A percentile compares a stretch with the other conserved stretches of the same genome.
These are phyloP conservation scores for Cenococcum geophilum DNA, from an alignment of 495 filamentous ascomycete genomes.

Conservation along the genomic window DNA sequence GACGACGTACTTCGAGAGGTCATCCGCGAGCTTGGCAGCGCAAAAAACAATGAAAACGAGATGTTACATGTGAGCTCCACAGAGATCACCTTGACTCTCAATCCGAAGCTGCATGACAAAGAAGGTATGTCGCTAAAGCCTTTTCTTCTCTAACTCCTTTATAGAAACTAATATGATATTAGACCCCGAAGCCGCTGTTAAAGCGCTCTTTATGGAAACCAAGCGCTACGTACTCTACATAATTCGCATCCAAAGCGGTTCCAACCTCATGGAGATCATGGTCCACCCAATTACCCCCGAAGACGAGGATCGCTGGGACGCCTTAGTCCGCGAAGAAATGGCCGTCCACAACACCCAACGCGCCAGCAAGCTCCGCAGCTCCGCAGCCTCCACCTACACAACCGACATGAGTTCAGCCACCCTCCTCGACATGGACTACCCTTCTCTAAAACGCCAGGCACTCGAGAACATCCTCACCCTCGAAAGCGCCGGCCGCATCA, in stretches of 20 bases:
- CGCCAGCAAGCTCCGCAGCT: slow-evolving; percentile 63
- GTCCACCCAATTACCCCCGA: slow-evolving; percentile 80
- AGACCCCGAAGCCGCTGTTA: slow-evolving; percentile 87
- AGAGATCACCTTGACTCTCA: slow-evolving; percentile 87
- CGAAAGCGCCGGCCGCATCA: slow-evolving; percentile 78
- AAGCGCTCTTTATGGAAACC: slow-evolving; percentile 93
- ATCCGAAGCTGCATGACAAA: slow-evolving; percentile 81
- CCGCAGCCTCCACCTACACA: slow-evolving; percentile 47
- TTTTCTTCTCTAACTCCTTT: slow-evolving; percentile 9
- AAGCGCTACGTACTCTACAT: slow-evolving; percentile 97
- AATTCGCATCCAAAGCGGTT: slow-evolving; percentile 89
- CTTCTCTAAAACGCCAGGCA: slow-evolving; percentile 83
- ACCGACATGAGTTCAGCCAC: slow-evolving; percentile 47
- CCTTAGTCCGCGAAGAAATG: slow-evolving; percentile 77
- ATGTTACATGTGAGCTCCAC: slow-evolving; percentile 78
- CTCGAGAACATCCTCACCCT: slow-evolving; percentile 90
- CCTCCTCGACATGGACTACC: slow-evolving; percentile 84
- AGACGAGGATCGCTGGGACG: slow-evolving; percentile 83
- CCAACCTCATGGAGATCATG: slow-evolving; percentile 89
- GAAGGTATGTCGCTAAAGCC: slow-evolving; percentile 49
- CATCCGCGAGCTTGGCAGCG: slow-evolving; percentile 85
- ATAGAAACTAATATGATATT: slow-evolving; percentile 12
- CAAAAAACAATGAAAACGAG: slow-evolving; percentile 90
- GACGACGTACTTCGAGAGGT: slow-evolving; percentile 91
- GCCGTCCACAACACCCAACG: slow-evolving; percentile 40